These are phyloP conservation scores for Hyphodiscus hymeniophilus DNA, from an alignment of 495 filamentous ascomycete species.

Conservation along the genomic window DNA sequence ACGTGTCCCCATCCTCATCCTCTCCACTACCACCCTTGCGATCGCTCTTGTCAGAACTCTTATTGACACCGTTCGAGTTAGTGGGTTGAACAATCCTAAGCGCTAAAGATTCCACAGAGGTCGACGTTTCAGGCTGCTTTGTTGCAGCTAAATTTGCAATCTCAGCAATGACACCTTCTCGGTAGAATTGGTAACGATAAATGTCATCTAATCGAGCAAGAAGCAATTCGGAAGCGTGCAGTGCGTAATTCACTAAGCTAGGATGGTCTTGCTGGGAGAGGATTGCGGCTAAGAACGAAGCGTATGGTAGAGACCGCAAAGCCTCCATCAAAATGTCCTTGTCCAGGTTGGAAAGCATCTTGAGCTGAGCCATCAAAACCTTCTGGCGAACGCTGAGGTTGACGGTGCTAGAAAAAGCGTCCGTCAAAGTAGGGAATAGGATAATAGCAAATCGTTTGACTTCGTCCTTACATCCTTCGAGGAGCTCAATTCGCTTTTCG, in stretches of 20 bases:
- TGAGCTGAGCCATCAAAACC: constrained; percentile 87
- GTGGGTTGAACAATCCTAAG: neutral
- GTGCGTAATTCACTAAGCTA: constrained; percentile 72
- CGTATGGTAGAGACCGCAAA: constrained; percentile 85
- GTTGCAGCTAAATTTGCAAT: constrained; percentile 62
- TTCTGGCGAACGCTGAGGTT: constrained; percentile 97
- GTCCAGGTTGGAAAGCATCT: constrained; percentile 97
- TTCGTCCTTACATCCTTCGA: constrained; percentile 74
- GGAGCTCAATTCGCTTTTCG: constrained; percentile 66
- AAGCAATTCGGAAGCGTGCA: constrained; percentile 83
- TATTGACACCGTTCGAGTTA: constrained; percentile 3
- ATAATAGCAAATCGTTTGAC: constrained; percentile 89
- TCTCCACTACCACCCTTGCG: constrained; percentile 38
- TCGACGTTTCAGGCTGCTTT: constrained; percentile 7
- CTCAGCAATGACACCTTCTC: constrained; percentile 92
- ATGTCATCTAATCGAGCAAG: constrained; percentile 74
- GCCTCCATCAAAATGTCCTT: constrained; percentile 75
- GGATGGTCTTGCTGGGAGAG: constrained; percentile 93
- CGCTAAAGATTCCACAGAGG: neutral
- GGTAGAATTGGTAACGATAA: constrained; percentile 94
- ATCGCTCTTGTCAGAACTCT: constrained; percentile 20
- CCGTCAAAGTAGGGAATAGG: constrained; percentile 91
- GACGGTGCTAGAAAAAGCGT: constrained; percentile 96
- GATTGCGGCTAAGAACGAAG: constrained; percentile 94
- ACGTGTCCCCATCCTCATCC: constrained; percentile 31